Base-by-base conservation (phyloP, 345 rosid genomes). In the Cardiospermum halicacabum region DNA sequence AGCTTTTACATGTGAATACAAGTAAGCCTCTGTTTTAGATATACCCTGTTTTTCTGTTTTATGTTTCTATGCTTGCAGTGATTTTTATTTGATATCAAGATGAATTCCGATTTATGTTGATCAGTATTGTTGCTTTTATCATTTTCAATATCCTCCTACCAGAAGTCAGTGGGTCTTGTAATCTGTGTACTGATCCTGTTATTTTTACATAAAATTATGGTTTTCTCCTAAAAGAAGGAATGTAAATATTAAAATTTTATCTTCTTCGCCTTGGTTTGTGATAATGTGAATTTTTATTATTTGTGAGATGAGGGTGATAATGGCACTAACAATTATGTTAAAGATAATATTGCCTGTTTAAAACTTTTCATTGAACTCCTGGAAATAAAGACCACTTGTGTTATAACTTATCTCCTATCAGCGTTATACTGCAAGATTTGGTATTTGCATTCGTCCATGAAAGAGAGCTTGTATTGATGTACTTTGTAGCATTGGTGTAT, bases 1-100 rank as follows among this genome's bases (percentile, higher is more conserved):
- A 72, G 83, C 92, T 48, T 87, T 89, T 77, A 81, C 96, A 25
- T 87, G 98, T 56, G 98, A 92, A 80, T 92, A 77, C 79, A 92
- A 89, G 96, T 92, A 64, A 77, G 90, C 69, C 50, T 18, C 48
- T 67, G 66, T 67, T 60, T 66, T 43, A 11, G 65, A 24, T 64
- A 53, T 30, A 39, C 58, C 58, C 4, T 69, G 10, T 67, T 12
- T 15, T 56, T 56, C 50, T 28, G 30, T 31, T 3, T 16, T 49
- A 26, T 32, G 57, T 30, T 51, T 42, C 54, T 37, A 1, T 53
- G 34, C 42, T n/a, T 37, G 36, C 11, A 4, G n/a, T 22, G 27
- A 16, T 53, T 25, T 56, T 21, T 28, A 15, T 48, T 16, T 16
- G 24, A 66, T 61, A 47, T 39, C 60, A 6, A 15, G 36, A 43